Evolutionary conservation across 495 filamentous ascomycete species (phyloP).

Genomic region (Penicillium herquei): DNA sequence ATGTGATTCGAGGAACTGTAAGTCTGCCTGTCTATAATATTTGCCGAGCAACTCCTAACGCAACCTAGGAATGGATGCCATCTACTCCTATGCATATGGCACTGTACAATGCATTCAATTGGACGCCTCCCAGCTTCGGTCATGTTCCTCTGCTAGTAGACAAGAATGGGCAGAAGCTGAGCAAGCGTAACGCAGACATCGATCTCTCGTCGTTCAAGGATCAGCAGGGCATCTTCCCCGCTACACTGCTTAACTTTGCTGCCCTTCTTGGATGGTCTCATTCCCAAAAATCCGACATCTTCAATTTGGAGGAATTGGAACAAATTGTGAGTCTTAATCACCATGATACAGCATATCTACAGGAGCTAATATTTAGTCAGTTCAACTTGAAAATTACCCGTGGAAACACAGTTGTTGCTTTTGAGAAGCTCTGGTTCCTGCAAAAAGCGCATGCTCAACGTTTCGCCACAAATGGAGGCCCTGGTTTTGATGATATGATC

Average conservation of each 20-base stretch:
- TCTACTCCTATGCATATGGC: constrained; percentile 87
- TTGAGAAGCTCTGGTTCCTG: constrained; percentile 76
- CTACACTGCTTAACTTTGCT: constrained; percentile 78
- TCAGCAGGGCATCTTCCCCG: constrained; percentile 63
- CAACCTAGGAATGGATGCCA: constrained; percentile 78
- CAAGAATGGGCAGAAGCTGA: constrained; percentile 74
- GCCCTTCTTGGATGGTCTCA: constrained; percentile 86
- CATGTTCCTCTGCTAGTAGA: constrained; percentile 88
- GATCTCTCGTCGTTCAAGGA: constrained; percentile 68
- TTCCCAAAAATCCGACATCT: constrained; percentile 60
- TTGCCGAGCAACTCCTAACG: constrained; percentile 4
- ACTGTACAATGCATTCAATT: constrained; percentile 85
- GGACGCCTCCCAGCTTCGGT: constrained; percentile 78
- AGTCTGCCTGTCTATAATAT: constrained; percentile 21
- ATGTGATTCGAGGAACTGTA: constrained; percentile 86
- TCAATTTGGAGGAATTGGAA: constrained; percentile 68
- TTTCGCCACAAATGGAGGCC: constrained; percentile 31
- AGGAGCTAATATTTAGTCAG: constrained; percentile 29
- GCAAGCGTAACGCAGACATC: constrained; percentile 77
- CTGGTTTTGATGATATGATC: constrained; percentile 51
- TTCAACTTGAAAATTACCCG: constrained; percentile 83
- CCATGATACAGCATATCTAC: not conserved
- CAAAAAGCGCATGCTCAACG: constrained; percentile 68
- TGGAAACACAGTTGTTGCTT: constrained; percentile 82
- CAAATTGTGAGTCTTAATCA: constrained; percentile 50